A percentile compares a stretch with the other conserved stretches of the same genome.
Conservation (phyloP, 805 yeast species). For the Lachancea meyersii region DNA sequence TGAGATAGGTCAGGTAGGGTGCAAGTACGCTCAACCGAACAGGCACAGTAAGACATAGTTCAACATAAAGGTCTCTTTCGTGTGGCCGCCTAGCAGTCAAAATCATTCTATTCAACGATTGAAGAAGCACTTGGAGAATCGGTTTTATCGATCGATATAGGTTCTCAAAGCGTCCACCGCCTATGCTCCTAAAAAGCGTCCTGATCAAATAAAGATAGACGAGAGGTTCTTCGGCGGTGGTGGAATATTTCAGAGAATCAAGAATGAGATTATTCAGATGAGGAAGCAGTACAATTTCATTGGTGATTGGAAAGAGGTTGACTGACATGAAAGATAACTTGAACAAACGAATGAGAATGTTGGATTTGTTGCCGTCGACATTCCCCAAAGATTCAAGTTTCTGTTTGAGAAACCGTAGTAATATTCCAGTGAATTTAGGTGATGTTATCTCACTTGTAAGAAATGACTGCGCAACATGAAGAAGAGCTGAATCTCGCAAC, state of each 20-base stretch:
- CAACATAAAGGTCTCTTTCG: constrained; percentile 91
- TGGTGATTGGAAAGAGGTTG: constrained; percentile 77
- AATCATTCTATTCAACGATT: constrained; percentile 76
- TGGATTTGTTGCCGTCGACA: constrained; percentile 67
- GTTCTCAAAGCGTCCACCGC: constrained; percentile 94
- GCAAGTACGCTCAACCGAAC: constrained; percentile 89
- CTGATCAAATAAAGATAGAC: constrained; percentile 84
- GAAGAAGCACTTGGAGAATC: constrained; percentile 75
- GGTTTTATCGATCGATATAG: constrained; percentile 92
- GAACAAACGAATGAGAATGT: constrained; percentile 77
- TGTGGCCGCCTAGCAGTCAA: constrained; percentile 79
- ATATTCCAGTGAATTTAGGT: constrained; percentile 80
- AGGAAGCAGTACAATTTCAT: constrained; percentile 83
- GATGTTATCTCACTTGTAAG: constrained; percentile 92
- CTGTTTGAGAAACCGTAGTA: constrained; percentile 67
- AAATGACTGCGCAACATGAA: constrained; percentile 91
- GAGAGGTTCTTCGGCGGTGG: constrained; percentile 84
- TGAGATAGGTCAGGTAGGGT: constrained; percentile 81
- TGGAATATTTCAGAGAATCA: constrained; percentile 69
- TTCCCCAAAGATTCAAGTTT: constrained; percentile 76
- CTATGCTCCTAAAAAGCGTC: constrained; percentile 86
- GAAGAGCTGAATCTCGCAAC: constrained; percentile 73
- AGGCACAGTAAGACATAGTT: constrained; percentile 90
- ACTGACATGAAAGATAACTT: constrained; percentile 95
- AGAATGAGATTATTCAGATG: constrained; percentile 79